Evolutionary conservation across 2,329 filamentous ascomycete genomes (phyloP), one percentile per base, ranked within the genome.

Genomic region (Tympanopsis confertula): DNA sequence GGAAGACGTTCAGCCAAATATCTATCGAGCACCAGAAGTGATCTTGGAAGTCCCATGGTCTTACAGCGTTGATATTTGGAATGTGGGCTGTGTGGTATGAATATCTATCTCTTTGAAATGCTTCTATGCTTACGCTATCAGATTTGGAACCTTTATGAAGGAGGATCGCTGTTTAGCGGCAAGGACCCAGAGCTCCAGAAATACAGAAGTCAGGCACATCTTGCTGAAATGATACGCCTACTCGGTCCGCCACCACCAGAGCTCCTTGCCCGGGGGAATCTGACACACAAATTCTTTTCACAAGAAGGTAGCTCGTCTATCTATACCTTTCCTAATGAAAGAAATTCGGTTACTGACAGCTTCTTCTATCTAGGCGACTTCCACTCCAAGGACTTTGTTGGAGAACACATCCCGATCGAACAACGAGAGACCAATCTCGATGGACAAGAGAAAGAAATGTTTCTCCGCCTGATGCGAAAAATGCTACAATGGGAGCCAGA

Each of bases 21-120:
- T 59, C 5, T 66, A 66, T 45, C 46, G 63, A 35, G 51, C 58
- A 2, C 61, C 61, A 0, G 62, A 74, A 41, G 65, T 71, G 5
- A 67, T 71, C 4, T 40, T 73, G 1, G 45, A 56, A 45, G 52
- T 45, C 3, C 56, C 59, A 2, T 73, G 67, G 68, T 51, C 52
- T 0, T 66, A 62, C 37, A 52, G 56, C 14, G 53, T 67, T 13
- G 68, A 74, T 49, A 64, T 74, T 38, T 74, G 68, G 68, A 69
- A 66, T 39, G 55, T 58, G 3, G 67, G 66, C 5, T 65, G 61
- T 39, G 60, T 71, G 67, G 65, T 69, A 53, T 52, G 58, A 29
- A 35, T 22, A 14, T 39, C 22, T 42, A 15, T 24, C 13, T 41
- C 37, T 35, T 32, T 42, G 35, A 41, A 36, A 32, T 35, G 2